Percentiles rank a stretch among this genome's conserved stretches.
These are phyloP conservation scores for Alternaria longipes DNA, from an alignment of 2,329 filamentous ascomycete genomes.

Conservation along the genomic window DNA sequence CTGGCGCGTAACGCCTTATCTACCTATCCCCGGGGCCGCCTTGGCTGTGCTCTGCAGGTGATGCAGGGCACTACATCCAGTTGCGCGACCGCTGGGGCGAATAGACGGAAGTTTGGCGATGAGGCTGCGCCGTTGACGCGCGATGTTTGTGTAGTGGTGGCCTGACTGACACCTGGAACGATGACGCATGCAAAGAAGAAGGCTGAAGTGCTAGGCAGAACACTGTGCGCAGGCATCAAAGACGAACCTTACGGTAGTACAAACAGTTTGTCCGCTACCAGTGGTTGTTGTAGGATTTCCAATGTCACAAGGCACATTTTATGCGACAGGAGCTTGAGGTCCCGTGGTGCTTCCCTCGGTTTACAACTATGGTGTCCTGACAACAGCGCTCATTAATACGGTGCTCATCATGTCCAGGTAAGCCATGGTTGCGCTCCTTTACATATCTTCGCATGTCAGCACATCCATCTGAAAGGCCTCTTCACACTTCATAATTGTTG, in stretches of 20 bases:
- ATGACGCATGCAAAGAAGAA: conserved; percentile 9
- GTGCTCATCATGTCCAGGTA: background rate
- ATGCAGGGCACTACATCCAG: background rate
- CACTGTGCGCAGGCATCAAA: background rate
- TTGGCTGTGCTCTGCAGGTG: conserved; percentile 17
- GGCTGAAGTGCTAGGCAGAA: conserved; percentile 1
- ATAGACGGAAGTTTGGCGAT: background rate
- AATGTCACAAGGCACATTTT: background rate
- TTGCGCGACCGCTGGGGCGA: background rate
- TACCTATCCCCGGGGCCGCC: conserved; percentile 9
- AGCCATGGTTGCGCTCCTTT: background rate
- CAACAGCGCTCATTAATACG: background rate
- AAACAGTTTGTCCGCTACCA: background rate
- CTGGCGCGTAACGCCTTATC: conserved; percentile 7
- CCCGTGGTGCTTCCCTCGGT: background rate
- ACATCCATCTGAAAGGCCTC: background rate
- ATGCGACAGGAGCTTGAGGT: too few species aligned
- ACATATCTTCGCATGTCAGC: background rate
- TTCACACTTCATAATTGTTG: background rate
- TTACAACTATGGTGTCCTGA: background rate
- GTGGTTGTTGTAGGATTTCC: background rate
- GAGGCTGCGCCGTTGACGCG: conserved; percentile 1
- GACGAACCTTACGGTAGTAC: background rate
- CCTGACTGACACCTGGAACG: background rate
- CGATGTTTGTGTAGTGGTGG: background rate